Conservation (phyloP, 2,329 filamentous ascomycete genomes). For the Ceratocystis variospora region DNA sequence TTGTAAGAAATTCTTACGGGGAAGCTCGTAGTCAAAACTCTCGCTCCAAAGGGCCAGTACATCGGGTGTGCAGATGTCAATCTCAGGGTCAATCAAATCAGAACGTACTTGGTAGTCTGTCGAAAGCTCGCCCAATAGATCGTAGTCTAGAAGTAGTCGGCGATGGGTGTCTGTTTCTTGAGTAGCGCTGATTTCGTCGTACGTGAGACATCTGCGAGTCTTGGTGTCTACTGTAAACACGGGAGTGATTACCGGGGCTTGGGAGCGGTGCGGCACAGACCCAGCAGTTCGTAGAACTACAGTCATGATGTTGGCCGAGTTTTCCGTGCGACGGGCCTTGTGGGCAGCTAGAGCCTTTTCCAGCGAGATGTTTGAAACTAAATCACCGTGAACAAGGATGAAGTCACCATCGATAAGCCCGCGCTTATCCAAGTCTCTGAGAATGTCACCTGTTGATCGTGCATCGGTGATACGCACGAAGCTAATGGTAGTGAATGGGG, state of each 20-base stretch:
- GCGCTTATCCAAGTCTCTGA: slow-evolving; percentile 82
- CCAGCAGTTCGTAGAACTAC: slow-evolving; percentile 75
- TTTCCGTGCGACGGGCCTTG: slow-evolving; percentile 61
- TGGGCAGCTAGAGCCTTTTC: slow-evolving; percentile 66
- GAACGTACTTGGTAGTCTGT: slow-evolving; percentile 67
- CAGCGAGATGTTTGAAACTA: slow-evolving; percentile 81
- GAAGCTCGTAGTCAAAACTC: slow-evolving; percentile 91
- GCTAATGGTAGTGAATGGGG: slow-evolving; percentile 64
- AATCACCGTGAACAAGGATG: slow-evolving; percentile 78
- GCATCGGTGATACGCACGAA: slow-evolving; percentile 76
- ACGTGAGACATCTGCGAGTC: slow-evolving; percentile 74
- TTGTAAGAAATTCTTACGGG: slow-evolving; percentile 75
- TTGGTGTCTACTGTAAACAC: slow-evolving; percentile 76
- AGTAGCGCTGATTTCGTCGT: slow-evolving; percentile 72
- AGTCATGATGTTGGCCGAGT: slow-evolving; percentile 97
- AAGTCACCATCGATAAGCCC: slow-evolving; percentile 82
- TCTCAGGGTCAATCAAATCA: slow-evolving; percentile 83
- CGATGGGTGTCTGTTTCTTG: slow-evolving; percentile 43
- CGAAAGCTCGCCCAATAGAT: slow-evolving; percentile 56
- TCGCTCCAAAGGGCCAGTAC: slow-evolving; percentile 92
- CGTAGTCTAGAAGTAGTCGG: slow-evolving; percentile 55
- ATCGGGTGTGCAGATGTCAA: slow-evolving; percentile 95
- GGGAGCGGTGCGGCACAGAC: slow-evolving; percentile 56
- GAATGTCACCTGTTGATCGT: slow-evolving; percentile 78
- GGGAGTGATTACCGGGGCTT: slow-evolving; percentile 59